Conservation (phyloP, 202 grass and related monocot species). For the Hordeum pubiflorum region DNA sequence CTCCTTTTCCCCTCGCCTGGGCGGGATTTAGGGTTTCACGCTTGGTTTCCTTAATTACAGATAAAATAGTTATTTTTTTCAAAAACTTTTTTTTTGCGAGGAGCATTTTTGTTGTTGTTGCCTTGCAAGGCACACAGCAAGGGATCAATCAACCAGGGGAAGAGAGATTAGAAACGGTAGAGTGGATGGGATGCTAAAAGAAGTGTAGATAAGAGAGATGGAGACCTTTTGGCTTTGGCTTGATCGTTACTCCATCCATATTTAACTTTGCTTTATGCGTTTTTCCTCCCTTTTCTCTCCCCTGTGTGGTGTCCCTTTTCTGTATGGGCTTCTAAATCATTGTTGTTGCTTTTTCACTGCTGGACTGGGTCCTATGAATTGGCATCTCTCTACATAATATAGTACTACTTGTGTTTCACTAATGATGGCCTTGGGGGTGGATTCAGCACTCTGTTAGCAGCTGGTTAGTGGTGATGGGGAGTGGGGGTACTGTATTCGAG, state of each 20-base stretch:
- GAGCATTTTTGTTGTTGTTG: neutral
- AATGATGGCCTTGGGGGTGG: neutral
- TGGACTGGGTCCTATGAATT: neutral
- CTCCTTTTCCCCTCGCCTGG: neutral
- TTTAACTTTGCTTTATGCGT: neutral
- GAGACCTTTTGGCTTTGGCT: slow-evolving; percentile 14
- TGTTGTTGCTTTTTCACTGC: neutral
- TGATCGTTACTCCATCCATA: slow-evolving; percentile 23
- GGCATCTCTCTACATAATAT: neutral
- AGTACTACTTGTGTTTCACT: neutral
- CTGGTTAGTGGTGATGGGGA: neutral
- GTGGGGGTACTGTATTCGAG: neutral
- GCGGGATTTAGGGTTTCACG: neutral
- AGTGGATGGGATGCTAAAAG: slow-evolving; percentile 10
- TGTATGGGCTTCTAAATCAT: neutral
- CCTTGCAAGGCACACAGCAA: neutral
- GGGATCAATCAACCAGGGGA: neutral
- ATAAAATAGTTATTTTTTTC: neutral
- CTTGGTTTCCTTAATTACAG: neutral
- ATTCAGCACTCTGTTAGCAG: slow-evolving; percentile 3
- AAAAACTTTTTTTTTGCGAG: neutral
- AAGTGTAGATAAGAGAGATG: neutral
- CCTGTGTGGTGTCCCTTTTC: neutral
- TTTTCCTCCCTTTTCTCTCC: neutral
- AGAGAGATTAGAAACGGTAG: neutral